Base-by-base conservation (phyloP, 1,139 yeast genomes). In the Pichia sp. region DNA sequence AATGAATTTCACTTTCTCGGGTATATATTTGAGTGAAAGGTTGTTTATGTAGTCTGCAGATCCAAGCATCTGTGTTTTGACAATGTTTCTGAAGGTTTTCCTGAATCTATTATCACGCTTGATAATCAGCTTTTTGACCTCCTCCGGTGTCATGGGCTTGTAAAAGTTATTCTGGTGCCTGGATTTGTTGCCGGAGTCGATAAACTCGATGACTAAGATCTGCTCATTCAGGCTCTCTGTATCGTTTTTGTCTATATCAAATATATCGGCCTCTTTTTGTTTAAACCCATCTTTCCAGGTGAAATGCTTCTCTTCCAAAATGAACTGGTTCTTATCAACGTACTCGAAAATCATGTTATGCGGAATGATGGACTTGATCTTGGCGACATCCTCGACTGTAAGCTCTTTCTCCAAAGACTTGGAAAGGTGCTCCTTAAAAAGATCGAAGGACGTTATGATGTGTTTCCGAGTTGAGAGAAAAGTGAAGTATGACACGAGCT, bases 151-250 rank as follows among this genome's bases (percentile, higher is more conserved):
- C 30, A 53, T 11, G 19, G 47, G 43, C 15, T 54, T 41, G 26
- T 46, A 45, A 16, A 52, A 45, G 38, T 52, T 45, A 19, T 49
- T 51, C 19, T 46, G 38, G 34, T 50, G 52, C 10, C 29, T 26
- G 1, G 53, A 15, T 50, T 48, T 56, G 29, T 47, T 49, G 3
- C 57, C 59, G 2, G 53, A 41, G 69, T 90, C 97, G 19, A 81
- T 75, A 67, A 90, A 89, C 63, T 87, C 95, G 67, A 90, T 86
- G 1, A 90, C 75, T 31, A 90, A 72, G 3, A 88, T 64, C 61
- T 85, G 90, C 40, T 72, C 73, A 11, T 47, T 50, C 19, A 46
- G 45, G 3, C 65, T 62, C 53, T 70, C 71, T 41, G 65, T 64
- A 23, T 70, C 71, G 40, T 67, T 64, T 36, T 71, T 74, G 53